Evolutionary conservation across 768 basidiomycete species (phyloP).

Genomic region (Rhodocollybia butyracea): DNA sequence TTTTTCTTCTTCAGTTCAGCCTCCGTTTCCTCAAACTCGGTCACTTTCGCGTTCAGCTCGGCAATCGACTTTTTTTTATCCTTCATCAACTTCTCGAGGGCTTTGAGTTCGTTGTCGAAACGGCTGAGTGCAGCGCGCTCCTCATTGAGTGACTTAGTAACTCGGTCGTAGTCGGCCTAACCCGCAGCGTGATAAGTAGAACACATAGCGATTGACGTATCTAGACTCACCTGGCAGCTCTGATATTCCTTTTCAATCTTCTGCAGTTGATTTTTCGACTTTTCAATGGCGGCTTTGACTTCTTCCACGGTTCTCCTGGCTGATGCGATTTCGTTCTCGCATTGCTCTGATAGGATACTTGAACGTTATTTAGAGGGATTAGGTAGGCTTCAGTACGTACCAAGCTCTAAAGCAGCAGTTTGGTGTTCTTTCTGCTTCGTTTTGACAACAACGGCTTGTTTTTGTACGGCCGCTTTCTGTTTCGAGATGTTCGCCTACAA

Average conservation of each 20-base stretch:
- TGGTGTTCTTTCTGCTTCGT: conserved; percentile 87
- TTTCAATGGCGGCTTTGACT: conserved; percentile 43
- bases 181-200: not conserved
- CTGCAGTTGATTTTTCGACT: conserved; percentile 60
- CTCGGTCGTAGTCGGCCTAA: conserved; percentile 55
- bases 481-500: conserved; percentile 71
- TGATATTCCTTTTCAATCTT: conserved; percentile 50
- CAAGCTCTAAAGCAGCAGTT: conserved; percentile 82
- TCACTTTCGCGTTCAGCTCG: conserved; percentile 63
- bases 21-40: conserved; percentile 70
- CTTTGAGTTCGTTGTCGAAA: conserved; percentile 86
- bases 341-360: conserved; percentile 55
- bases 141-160: conserved; percentile 70
- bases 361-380: not conserved
- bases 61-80: conserved; percentile 69
- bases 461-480: conserved; percentile 79
- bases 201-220: not conserved
- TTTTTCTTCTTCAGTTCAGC: conserved; percentile 63
- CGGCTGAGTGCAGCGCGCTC: conserved; percentile 85
- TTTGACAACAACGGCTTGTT: conserved; percentile 80
- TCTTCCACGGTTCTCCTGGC: conserved; percentile 44
- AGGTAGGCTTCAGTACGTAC: conserved; percentile 38
- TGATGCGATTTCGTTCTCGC: conserved; percentile 66
- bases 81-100: conserved; percentile 79
- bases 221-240: conserved; percentile 38